Base-by-base conservation (phyloP, 108 stramenopile genomes). In the Thalassiosira profunda region DNA sequence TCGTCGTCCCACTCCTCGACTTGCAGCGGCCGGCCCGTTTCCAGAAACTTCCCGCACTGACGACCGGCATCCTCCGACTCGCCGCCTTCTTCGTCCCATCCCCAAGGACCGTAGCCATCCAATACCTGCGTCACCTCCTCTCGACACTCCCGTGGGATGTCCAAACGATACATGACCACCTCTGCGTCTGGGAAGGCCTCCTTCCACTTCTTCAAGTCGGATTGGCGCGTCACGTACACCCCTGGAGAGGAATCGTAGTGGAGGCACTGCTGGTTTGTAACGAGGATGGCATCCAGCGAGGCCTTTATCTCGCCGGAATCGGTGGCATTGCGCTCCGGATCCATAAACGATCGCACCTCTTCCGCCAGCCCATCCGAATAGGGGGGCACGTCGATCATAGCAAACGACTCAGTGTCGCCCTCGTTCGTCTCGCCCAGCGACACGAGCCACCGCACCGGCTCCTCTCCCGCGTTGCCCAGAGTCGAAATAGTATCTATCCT, bases 101-200 rank as follows among this genome's bases (percentile, higher is more conserved):
- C 93, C 84, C 89, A 95, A 0, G 93, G 93, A 11, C 93, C 93
- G 60, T 95, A 88, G 14, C 93, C 93, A 76, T 95, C 89, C 68
- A 95, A 63, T 10, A 74, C 48, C 40, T 92, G 89, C 14, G 87
- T 79, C 20, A 92, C 82, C 20, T 60, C 71, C 3, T 81, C 73
- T 20, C 83, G 72, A 58, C 88, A 94, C 46, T 94, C 90, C 58
- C 93, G 67, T 15, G 90, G 89, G 49, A 85, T 78, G 59, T 95
- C 93, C 54, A 95, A 54, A 24, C 93, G 74, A 67, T 87, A 85
- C 34, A 71, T 82, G 21, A 92, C 78, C 0, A 85, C 67, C 17
- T 79, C 48, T 10, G 70, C 59, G 1, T 52, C 80, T 5, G 89
- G 89, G 63, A 92, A 92, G 0, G 87, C 89, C 36, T 41, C 59